A percentile compares a stretch with the other conserved stretches of the same genome.
Evolutionary conservation across 176 grass and related monocot genomes (phyloP).

Genomic region (Zoysia japonica): DNA sequence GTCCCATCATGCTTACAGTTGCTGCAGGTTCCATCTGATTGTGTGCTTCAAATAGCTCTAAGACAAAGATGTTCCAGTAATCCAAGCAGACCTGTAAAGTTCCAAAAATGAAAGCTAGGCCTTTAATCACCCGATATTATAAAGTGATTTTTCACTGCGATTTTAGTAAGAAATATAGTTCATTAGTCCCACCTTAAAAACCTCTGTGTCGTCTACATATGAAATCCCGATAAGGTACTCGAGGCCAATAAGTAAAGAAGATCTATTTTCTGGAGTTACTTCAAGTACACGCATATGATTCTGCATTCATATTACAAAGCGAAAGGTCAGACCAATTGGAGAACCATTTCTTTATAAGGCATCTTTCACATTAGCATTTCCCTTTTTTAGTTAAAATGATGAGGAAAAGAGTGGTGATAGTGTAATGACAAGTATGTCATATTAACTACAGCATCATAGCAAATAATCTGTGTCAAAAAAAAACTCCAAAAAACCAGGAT

Average conservation of each 20-base stretch:
- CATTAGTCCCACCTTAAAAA: slow-evolving; percentile 77
- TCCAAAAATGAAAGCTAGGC: slow-evolving; percentile 49
- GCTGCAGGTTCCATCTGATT: slow-evolving; percentile 86
- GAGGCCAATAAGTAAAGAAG: slow-evolving; percentile 77
- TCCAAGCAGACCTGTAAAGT: slow-evolving; percentile 85
- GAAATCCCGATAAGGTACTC: slow-evolving; percentile 98
- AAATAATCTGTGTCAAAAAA: no score
- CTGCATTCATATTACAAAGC: slow-evolving; percentile 36
- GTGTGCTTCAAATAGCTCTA: slow-evolving; percentile 95
- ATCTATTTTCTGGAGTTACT: slow-evolving; percentile 76
- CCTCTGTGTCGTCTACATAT: slow-evolving; percentile 98
- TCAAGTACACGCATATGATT: slow-evolving; percentile 87
- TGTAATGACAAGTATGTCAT: no score
- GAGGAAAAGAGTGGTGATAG: slow-evolving; percentile 9
- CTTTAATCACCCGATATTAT: slow-evolving; percentile 33
- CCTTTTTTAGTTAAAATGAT: background rate
- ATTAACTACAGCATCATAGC: no score
- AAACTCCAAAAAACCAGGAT: background rate
- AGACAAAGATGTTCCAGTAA: slow-evolving; percentile 96
- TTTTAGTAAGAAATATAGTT: slow-evolving; percentile 22
- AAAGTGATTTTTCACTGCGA: background rate
- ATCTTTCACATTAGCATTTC: slow-evolving; percentile 3
- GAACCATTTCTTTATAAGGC: background rate
- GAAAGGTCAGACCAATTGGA: slow-evolving; percentile 23
- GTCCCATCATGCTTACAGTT: slow-evolving; percentile 85